Evolutionary conservation across 108 stramenopile genomes (phyloP).

Genomic region (Discostella stelligeroides): DNA sequence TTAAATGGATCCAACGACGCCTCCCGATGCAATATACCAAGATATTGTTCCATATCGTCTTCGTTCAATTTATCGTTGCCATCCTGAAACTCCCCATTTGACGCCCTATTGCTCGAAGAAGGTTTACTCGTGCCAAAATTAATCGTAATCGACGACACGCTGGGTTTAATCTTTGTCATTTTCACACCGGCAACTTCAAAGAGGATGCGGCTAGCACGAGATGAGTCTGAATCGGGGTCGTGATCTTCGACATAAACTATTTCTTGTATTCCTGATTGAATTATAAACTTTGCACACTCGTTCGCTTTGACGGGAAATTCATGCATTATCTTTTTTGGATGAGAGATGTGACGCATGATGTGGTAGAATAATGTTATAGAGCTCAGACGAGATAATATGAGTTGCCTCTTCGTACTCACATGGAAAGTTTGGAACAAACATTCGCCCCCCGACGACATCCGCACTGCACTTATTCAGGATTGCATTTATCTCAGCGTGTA

Average conservation of each 20-base stretch:
- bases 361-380: background rate
- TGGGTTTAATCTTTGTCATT: conserved; percentile 28
- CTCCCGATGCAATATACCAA: conserved; percentile 54
- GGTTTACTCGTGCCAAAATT: conserved; percentile 20
- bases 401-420: too few species aligned
- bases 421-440: conserved; percentile 94
- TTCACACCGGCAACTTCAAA: conserved; percentile 84
- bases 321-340: background rate
- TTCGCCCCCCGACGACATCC: conserved; percentile 59
- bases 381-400: background rate
- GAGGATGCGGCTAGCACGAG: conserved; percentile 83
- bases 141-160: conserved; percentile 27
- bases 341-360: background rate
- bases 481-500: conserved; percentile 86
- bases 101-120: too few species aligned
- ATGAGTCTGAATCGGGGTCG: conserved; percentile 53
- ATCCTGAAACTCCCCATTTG: too few species aligned
- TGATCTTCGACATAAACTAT: conserved; percentile 79
- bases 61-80: conserved; percentile 18
- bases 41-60: conserved; percentile 47
- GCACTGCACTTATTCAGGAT: conserved; percentile 83
- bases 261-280: conserved; percentile 92
- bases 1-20: conserved; percentile 62
- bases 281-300: conserved; percentile 96
- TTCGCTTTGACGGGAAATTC: too few species aligned